These are phyloP conservation scores for Phaffia australis DNA, from an alignment of 768 basidiomycete species.

Conservation along the genomic window DNA sequence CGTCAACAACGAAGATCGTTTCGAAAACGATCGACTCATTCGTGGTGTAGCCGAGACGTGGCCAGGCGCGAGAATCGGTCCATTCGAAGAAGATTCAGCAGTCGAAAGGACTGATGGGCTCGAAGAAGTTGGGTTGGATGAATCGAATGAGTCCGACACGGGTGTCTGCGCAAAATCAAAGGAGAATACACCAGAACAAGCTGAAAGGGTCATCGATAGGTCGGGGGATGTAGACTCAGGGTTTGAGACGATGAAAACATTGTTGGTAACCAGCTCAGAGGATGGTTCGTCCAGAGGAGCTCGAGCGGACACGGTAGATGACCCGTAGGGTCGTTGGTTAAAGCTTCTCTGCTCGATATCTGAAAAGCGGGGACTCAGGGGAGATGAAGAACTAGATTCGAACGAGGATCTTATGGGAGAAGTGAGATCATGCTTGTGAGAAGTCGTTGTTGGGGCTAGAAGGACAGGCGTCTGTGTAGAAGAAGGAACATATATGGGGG, in stretches of 20 bases:
- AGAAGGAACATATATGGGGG: not conserved
- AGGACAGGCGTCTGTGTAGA: not conserved
- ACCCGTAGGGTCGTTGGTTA: constrained; percentile 27
- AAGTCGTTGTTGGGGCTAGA: not conserved
- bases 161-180: constrained; percentile 25
- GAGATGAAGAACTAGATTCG: constrained; percentile 11
- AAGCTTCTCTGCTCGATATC: constrained; percentile 23
- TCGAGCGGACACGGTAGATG: constrained; percentile 25
- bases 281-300: constrained; percentile 5
- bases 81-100: not conserved
- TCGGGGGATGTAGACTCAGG: constrained; percentile 23
- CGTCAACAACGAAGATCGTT: constrained; percentile 34
- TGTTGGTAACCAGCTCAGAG: constrained; percentile 6
- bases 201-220: constrained; percentile 6
- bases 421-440: constrained; percentile 5
- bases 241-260: not conserved
- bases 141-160: constrained; percentile 24
- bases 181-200: constrained; percentile 20
- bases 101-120: not conserved
- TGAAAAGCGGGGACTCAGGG: constrained; percentile 15
- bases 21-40: constrained; percentile 34
- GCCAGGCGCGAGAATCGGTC: constrained; percentile 1
- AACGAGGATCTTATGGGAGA: constrained; percentile 20
- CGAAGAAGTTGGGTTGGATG: not conserved
- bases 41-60: constrained; percentile 27